Conservation (phyloP, 768 basidiomycete genomes). For the Plicaturopsis crispa region DNA sequence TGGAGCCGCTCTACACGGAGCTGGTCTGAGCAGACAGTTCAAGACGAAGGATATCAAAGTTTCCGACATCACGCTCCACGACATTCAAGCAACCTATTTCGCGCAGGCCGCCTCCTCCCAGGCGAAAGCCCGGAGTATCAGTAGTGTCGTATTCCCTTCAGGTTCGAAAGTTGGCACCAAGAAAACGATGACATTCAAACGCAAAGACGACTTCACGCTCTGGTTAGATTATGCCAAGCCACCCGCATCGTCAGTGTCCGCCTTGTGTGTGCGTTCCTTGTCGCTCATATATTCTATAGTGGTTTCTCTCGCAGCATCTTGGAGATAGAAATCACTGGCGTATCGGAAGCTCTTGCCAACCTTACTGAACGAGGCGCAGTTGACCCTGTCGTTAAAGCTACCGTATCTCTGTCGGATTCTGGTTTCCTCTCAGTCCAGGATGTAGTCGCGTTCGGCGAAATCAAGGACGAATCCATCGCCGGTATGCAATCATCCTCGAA, state of each 20-base stretch:
- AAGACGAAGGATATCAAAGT: conserved; percentile 93
- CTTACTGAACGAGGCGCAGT: conserved; percentile 74
- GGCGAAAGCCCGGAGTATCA: conserved; percentile 58
- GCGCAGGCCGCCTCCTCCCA: conserved; percentile 47
- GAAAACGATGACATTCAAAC: conserved; percentile 83
- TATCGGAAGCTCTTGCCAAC: conserved; percentile 72
- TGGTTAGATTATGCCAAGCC: conserved; percentile 68
- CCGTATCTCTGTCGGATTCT: conserved; percentile 75
- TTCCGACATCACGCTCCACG: conserved; percentile 62
- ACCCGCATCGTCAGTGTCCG: conserved; percentile 46
- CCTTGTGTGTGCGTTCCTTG: background rate
- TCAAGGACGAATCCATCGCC: conserved; percentile 72
- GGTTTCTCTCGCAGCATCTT: conserved; percentile 70
- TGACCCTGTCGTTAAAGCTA: conserved; percentile 84
- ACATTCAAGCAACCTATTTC: conserved; percentile 74
- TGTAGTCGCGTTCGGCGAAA: conserved; percentile 72
- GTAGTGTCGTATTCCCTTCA: conserved; percentile 67
- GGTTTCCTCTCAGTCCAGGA: conserved; percentile 79
- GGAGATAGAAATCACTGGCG: conserved; percentile 64
- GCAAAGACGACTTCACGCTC: conserved; percentile 76
- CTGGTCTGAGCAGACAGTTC: conserved; percentile 82
- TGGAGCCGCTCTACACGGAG: conserved; percentile 89
- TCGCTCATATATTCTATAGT: conserved; percentile 23
- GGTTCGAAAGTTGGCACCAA: conserved; percentile 73
- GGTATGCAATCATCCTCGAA: conserved; percentile 32